These are phyloP conservation scores for Polygonum aviculare DNA, from an alignment of 148 eudicot genomes.

Conservation along the genomic window DNA sequence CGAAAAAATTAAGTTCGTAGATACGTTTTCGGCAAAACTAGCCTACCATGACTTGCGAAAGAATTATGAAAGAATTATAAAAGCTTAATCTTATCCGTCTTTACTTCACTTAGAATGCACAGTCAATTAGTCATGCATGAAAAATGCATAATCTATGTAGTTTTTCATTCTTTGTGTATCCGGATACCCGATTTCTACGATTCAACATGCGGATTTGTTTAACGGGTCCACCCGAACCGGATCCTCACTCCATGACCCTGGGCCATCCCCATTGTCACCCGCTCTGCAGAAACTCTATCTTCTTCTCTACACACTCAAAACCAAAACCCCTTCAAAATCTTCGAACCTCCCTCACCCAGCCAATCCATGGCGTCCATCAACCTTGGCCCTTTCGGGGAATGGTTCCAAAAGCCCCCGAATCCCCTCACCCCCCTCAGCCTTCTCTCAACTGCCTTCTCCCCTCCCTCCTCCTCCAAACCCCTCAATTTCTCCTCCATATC, in stretches of 20 bases:
- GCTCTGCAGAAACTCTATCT: not conserved
- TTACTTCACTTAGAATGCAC: too few species aligned
- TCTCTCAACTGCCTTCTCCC: constrained; percentile 28
- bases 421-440: constrained; percentile 43
- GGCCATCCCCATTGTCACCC: not conserved
- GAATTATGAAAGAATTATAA: too few species aligned
- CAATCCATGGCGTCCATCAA: constrained; percentile 52
- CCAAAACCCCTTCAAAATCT: not conserved
- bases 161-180: too few species aligned
- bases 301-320: not conserved
- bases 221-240: not conserved
- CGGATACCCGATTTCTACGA: not conserved
- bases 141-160: too few species aligned
- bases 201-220: not conserved
- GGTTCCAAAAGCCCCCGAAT: constrained; percentile 53
- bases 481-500: constrained; percentile 45
- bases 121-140: too few species aligned
- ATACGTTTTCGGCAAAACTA: too few species aligned
- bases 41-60: too few species aligned
- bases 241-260: not conserved
- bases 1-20: too few species aligned
- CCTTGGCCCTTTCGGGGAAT: constrained; percentile 49
- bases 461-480: constrained; percentile 39
- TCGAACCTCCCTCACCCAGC: not conserved
- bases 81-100: too few species aligned